These are phyloP conservation scores for Diophrys sp. DNA, from an alignment of 73 alveolate species.

Conservation along the genomic window DNA sequence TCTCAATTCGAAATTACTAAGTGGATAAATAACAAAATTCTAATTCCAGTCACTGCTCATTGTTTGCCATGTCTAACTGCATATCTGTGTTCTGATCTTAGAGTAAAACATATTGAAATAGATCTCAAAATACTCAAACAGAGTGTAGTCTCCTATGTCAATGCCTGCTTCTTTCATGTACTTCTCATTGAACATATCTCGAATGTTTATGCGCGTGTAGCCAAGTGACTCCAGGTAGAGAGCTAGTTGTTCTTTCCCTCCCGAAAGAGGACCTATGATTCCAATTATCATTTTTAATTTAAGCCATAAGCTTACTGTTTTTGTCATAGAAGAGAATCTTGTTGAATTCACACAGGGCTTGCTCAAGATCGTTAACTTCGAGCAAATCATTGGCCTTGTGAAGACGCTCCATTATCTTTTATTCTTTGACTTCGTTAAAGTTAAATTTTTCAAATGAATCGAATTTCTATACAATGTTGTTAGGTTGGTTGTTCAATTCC, in stretches of 20 bases:
- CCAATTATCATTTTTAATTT: slow-evolving; percentile 42
- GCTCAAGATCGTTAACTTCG: slow-evolving; percentile 54
- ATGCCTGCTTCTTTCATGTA: slow-evolving; percentile 9
- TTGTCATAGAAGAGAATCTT: slow-evolving; percentile 54
- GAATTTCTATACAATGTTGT: neutral
- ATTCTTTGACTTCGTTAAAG: slow-evolving; percentile 45
- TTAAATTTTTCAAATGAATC: slow-evolving; percentile 27
- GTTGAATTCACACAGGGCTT: slow-evolving; percentile 62
- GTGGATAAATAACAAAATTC: slow-evolving; percentile 58
- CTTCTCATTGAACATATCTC: slow-evolving; percentile 7
- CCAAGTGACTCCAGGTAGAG: slow-evolving; percentile 41
- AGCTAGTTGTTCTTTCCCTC: slow-evolving; percentile 52
- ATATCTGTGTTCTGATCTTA: neutral
- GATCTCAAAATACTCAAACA: slow-evolving; percentile 4
- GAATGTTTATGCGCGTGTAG: slow-evolving; percentile 22
- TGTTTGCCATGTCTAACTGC: neutral
- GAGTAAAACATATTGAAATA: neutral
- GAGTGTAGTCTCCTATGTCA: neutral
- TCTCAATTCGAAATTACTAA: slow-evolving; percentile 18
- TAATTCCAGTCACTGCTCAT: slow-evolving; percentile 33
- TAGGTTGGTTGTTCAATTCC: neutral
- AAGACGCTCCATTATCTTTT: slow-evolving; percentile 61
- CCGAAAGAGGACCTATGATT: slow-evolving; percentile 48
- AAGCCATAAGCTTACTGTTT: slow-evolving; percentile 13
- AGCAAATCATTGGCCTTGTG: slow-evolving; percentile 53